phyloP scores from a whole-genome alignment of 225 moss, liverwort and hornwort species.

The Sphagnum tenellum region DNA sequence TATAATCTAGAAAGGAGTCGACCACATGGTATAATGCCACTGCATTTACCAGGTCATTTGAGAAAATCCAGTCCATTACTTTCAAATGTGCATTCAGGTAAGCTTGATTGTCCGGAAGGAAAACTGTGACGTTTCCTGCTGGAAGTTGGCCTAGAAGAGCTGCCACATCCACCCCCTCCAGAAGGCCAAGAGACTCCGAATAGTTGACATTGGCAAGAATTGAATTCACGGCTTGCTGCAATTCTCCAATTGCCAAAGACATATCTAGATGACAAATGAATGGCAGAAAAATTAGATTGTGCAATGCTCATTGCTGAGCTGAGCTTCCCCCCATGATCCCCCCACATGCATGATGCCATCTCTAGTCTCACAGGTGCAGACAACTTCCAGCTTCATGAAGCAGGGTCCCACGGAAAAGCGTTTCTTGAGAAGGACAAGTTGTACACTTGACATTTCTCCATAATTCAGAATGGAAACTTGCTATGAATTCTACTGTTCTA shows the following conservation, averaged over 20 bases:
- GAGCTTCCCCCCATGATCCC: too few relatives aligned
- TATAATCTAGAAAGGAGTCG: conserved; percentile 22
- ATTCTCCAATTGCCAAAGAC: conserved; percentile 10
- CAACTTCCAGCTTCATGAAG: too few relatives aligned
- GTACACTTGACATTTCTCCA: too few relatives aligned
- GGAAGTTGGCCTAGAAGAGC: neutral
- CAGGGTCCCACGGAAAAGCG: too few relatives aligned
- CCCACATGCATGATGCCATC: too few relatives aligned
- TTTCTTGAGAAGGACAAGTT: too few relatives aligned
- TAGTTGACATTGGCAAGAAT: conserved; percentile 27
- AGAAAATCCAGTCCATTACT: conserved; percentile 25
- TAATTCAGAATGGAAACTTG: too few relatives aligned
- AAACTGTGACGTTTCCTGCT: conserved; percentile 23
- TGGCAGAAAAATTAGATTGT: too few relatives aligned
- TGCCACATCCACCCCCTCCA: conserved; percentile 37
- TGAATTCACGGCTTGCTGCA: conserved; percentile 18
- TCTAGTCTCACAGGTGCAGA: too few relatives aligned
- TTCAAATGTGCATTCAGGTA: conserved; percentile 1
- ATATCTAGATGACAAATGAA: neutral
- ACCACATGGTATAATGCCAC: conserved; percentile 23
- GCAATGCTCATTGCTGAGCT: too few relatives aligned
- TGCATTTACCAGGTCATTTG: conserved; percentile 7
- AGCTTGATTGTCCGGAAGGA: conserved; percentile 40
- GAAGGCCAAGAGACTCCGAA: conserved; percentile 44
- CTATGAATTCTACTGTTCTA: too few relatives aligned